These are phyloP conservation scores for Apiospora aurea DNA, from an alignment of 2,329 filamentous ascomycete genomes.

Conservation along the genomic window DNA sequence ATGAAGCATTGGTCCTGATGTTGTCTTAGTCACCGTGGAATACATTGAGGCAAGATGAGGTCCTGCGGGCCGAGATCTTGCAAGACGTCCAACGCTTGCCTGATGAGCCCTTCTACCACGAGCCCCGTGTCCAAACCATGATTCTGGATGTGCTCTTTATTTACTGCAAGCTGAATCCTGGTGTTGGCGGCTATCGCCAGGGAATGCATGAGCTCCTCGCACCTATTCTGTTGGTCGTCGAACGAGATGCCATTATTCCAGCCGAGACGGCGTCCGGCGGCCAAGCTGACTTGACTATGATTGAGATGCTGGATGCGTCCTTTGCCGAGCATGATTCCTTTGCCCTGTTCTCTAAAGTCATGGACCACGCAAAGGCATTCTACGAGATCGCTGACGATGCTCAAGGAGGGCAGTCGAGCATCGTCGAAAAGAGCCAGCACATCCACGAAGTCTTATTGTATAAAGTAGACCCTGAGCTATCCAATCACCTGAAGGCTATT, in stretches of 20 bases:
- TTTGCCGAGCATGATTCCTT: conserved; percentile 94
- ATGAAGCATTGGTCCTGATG: background rate
- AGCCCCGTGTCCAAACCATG: conserved; percentile 77
- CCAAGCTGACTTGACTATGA: conserved; percentile 60
- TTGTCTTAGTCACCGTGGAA: conserved; percentile 84
- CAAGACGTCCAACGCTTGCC: conserved; percentile 96
- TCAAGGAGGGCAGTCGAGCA: conserved; percentile 49
- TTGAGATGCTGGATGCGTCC: conserved; percentile 71
- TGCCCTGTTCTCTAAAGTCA: conserved; percentile 82
- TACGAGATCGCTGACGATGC: conserved; percentile 72
- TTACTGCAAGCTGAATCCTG: conserved; percentile 90
- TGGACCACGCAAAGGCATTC: conserved; percentile 86
- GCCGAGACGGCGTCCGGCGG: conserved; percentile 42
- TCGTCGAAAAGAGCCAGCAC: conserved; percentile 83
- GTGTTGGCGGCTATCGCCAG: conserved; percentile 89
- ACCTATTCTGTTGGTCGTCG: conserved; percentile 84
- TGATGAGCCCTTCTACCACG: conserved; percentile 88
- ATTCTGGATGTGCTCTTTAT: conserved; percentile 92
- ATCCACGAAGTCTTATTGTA: conserved; percentile 86
- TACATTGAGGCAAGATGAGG: conserved; percentile 83
- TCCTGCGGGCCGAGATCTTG: conserved; percentile 83
- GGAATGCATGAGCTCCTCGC: conserved; percentile 98
- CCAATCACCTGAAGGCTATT: conserved; percentile 78
- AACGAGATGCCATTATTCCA: conserved; percentile 77
- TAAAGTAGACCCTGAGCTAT: conserved; percentile 82